Base-by-base conservation (phyloP, 345 rosid genomes). In the Eutrema yunnanense region DNA sequence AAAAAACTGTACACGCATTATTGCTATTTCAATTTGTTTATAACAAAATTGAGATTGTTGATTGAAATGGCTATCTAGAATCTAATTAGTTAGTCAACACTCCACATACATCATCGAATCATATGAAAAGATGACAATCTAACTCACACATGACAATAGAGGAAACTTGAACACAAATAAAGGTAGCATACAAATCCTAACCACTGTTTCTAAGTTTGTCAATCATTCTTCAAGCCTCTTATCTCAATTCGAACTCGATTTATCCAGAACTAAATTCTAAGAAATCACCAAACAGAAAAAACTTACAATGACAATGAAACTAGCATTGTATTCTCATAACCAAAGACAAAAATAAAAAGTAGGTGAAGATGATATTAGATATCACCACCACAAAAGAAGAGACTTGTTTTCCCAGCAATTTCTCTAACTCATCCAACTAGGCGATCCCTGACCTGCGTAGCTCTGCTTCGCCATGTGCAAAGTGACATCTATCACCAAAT, bases 401-500 rank as follows among this genome's bases (percentile, higher is more conserved):
- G 5, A 60, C 56, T 29, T 62, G 65, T 26, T 59, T 53, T 32
- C 36, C 34, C 71, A 73, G 34, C 65, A 57, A 40, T 13, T 26
- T 44, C 41, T 51, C 67, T 52, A 60, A 26, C 54, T 52, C 47
- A 19, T 67, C 3, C 68, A 67, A 44, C 76, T 77, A 71, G 22
- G 73, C 69, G 38, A 59, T 41, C 47, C 64, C 84, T 30, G 84
- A 60, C 78, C 84, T 92, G 51, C 94, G 93, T 75, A 93, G 62
- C 76, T 93, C 98, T 0, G 86, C 86, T 57, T 89, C 86, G 2
- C 98, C 96, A n/a, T 90, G 98, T 32, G 96, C 98, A 76, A 93
- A 93, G 85, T 90, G 93, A 62, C 99, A 95, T 78, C 88, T 86
- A 22, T 88, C 89, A 29, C 98, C 98, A 52, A 92, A 95, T 56